Percentiles rank a stretch among this genome's conserved stretches.
Evolutionary conservation across 2,329 filamentous ascomycete species (phyloP).

Genomic region (Paecilomyces dactylethromorphus): DNA sequence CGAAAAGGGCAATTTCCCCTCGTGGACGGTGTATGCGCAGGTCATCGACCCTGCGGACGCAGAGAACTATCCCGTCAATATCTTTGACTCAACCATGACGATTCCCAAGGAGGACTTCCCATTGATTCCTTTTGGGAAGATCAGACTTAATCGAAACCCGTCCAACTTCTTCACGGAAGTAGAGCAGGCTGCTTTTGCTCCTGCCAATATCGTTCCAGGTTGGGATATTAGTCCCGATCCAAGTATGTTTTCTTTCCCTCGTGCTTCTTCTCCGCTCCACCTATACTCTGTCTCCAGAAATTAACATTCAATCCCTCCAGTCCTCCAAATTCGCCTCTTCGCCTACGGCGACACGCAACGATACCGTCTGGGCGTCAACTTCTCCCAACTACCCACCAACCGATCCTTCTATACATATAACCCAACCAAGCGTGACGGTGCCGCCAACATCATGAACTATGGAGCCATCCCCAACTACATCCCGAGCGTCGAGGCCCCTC

Average conservation of each 20-base stretch:
- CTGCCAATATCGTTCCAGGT: conserved; percentile 57
- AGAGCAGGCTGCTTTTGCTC: conserved; percentile 46
- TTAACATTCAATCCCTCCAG: conserved; percentile 66
- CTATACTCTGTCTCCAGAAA: conserved; percentile 63
- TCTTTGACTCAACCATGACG: conserved; percentile 69
- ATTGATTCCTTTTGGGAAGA: conserved; percentile 59
- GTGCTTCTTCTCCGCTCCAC: not conserved
- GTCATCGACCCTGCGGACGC: conserved; percentile 55
- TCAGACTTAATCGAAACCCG: conserved; percentile 65
- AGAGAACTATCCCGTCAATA: conserved; percentile 58
- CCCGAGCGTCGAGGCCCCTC: not conserved
- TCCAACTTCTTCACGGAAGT: conserved; percentile 73
- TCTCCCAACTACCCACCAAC: conserved; percentile 71
- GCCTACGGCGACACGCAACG: conserved; percentile 71
- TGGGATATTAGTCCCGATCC: conserved; percentile 28
- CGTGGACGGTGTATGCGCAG: conserved; percentile 65
- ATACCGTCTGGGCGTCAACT: conserved; percentile 65
- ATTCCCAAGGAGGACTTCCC: conserved; percentile 66
- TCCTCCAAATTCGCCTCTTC: conserved; percentile 67
- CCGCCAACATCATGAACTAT: conserved; percentile 2
- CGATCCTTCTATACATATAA: conserved; percentile 20
- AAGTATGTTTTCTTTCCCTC: not conserved
- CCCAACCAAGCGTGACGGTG: conserved; percentile 3
- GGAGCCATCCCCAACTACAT: conserved; percentile 5
- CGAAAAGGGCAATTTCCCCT: conserved; percentile 57